A percentile compares a stretch with the other conserved stretches of the same genome.
These are phyloP conservation scores for Dendrothele bispora DNA, from an alignment of 768 basidiomycete genomes.

Conservation along the genomic window DNA sequence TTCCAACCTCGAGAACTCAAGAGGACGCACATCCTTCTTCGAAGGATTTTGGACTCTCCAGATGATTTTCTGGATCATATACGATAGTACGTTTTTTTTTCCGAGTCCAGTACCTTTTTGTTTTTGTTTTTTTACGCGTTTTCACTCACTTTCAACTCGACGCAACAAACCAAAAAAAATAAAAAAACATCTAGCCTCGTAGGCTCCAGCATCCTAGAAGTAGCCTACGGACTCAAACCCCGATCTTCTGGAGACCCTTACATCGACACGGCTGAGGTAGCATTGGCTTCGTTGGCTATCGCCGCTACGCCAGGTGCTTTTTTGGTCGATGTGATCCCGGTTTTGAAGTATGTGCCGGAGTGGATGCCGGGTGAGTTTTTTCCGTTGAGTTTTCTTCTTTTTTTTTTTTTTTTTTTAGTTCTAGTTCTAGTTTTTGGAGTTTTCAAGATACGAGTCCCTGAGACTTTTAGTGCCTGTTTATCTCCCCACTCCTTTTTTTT, in stretches of 20 bases:
- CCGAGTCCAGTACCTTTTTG: background rate
- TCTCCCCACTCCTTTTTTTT: too few species aligned
- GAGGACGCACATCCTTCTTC: background rate
- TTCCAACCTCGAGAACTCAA: background rate
- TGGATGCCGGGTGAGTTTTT: conserved; percentile 5
- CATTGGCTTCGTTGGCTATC: conserved; percentile 26
- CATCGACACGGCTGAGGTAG: conserved; percentile 30
- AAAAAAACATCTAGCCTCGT: conserved; percentile 22
- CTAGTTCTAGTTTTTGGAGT: too few species aligned
- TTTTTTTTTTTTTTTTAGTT: too few species aligned
- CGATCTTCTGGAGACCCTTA: conserved; percentile 31
- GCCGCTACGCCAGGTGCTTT: conserved; percentile 34
- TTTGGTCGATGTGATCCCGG: conserved; percentile 20
- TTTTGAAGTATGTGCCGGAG: conserved; percentile 3
- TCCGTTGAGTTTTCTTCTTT: too few species aligned
- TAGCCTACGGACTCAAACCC: conserved; percentile 38
- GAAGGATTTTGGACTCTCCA: conserved; percentile 1
- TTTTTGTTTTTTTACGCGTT: background rate
- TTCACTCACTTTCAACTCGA: background rate
- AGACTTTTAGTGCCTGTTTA: too few species aligned
- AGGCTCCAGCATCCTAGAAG: conserved; percentile 31
- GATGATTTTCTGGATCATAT: conserved; percentile 4
- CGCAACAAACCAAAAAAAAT: too few species aligned
- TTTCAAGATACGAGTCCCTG: too few species aligned
- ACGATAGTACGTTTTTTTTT: conserved; percentile 1